Percentiles rank a stretch among this genome's conserved stretches.
Evolutionary conservation across 106 monocot species (phyloP).

Genomic region (Acorus gramineus): DNA sequence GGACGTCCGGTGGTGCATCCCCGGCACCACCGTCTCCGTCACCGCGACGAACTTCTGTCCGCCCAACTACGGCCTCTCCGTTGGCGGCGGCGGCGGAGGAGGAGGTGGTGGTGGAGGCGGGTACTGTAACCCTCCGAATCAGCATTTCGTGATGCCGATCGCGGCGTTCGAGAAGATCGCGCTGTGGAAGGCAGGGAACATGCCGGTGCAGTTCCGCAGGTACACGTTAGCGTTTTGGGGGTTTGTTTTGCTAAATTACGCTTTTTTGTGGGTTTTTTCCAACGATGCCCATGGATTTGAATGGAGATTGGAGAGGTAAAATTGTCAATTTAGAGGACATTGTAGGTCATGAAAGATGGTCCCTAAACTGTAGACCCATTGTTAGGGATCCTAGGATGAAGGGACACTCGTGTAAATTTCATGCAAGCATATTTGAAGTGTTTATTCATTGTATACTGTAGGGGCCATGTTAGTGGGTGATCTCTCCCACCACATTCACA

Average conservation of each 20-base stretch:
- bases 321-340: too few species aligned
- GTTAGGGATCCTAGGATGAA: too few species aligned
- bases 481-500: too few species aligned
- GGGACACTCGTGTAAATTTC: too few species aligned
- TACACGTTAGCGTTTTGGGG: background rate
- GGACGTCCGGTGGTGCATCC: conserved; percentile 72
- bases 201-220: conserved; percentile 2
- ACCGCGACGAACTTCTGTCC: conserved; percentile 1
- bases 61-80: background rate
- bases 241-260: too few species aligned
- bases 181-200: conserved; percentile 3
- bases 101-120: background rate
- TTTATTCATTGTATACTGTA: too few species aligned
- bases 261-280: background rate
- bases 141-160: conserved; percentile 1
- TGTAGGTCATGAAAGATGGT: too few species aligned
- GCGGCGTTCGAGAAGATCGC: conserved; percentile 3
- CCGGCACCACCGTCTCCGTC: background rate
- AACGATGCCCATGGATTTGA: background rate
- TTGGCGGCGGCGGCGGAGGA: background rate
- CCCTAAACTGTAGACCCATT: too few species aligned
- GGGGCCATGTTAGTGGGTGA: too few species aligned
- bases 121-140: background rate
- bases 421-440: too few species aligned
- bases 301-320: too few species aligned